These are phyloP conservation scores for Fraxinus platypoda DNA, from an alignment of 305 asterid genomes.

Conservation along the genomic window DNA sequence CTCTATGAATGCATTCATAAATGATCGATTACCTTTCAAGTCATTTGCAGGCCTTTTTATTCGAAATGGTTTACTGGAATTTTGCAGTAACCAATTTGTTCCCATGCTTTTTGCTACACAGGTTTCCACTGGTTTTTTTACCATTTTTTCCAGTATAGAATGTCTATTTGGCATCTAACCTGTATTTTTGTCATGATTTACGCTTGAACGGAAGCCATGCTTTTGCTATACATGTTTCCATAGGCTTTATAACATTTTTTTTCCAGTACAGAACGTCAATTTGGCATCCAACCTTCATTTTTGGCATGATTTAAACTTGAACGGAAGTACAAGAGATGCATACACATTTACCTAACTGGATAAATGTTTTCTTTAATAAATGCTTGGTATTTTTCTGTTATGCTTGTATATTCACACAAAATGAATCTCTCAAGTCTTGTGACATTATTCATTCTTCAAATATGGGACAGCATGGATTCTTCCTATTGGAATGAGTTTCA, in stretches of 20 bases:
- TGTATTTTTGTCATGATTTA: not conserved
- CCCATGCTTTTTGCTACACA: not conserved
- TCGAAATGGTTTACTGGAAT: not conserved
- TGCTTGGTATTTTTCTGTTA: not conserved
- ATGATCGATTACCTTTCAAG: constrained; percentile 6
- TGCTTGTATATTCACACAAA: not conserved
- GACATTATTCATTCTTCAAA: not conserved
- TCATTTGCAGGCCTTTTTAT: constrained; percentile 1
- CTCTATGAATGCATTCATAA: constrained; percentile 1
- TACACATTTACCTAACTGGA: not conserved
- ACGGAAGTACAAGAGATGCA: not conserved
- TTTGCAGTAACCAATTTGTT: not conserved
- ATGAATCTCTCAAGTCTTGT: not conserved
- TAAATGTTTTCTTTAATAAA: not conserved
- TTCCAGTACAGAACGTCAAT: not conserved
- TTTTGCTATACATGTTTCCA: not conserved
- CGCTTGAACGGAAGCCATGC: not conserved
- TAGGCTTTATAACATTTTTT: not conserved
- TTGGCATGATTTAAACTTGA: not conserved
- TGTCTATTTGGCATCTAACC: not conserved
- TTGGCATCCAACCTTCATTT: not conserved
- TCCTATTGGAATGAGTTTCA: not conserved
- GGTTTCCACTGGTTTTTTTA: not conserved
- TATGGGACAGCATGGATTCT: not conserved
- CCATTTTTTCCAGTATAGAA: not conserved